Evolutionary conservation across 1,284 basidiomycete species (phyloP), one percentile per base, ranked within the genome.

Genomic region (Austropuccinia psidii): DNA sequence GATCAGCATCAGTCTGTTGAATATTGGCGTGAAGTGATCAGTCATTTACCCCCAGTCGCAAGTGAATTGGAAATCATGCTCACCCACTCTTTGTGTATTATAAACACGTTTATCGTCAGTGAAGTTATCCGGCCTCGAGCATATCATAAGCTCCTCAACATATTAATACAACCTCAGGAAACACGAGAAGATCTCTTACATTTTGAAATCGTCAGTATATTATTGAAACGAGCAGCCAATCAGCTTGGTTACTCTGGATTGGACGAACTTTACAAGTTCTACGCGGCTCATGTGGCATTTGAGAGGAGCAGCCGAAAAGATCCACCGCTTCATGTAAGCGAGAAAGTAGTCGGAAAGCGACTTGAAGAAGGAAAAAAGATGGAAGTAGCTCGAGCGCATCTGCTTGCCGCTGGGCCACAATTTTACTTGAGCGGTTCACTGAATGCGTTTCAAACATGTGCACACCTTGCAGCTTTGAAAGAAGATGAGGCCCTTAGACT

Each of bases 81-180:
- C 43, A 91, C 90, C 9, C 86, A 90, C 49, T 84, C 91, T 24
- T 81, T 97, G 17, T 87, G 86, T 75, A 83, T 93, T 33, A 87
- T 88, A 29, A 97, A 97, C 80, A 86, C 90, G 75, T 89, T 94
- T 83, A 85, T 97, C 37, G 85, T 87, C 21, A 90, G 88, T 78
- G 89, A 91, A 1, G 85, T 86, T 0, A 85, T 90, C 13, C 86
- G 94, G n/a, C 85, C 90, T n/a, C 88, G 87, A 0, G 86, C 92
- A 0, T 91, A 95, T 78, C 93, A 89, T 85, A 88, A 94, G 80
- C 80, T 98, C 43, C 83, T 97, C 73, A 91, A 93, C 79, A 85
- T 87, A 60, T 35, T 73, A 21, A 24, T 13, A 19, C 29, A 54
- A 19, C 76, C 2, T 39, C 77, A 29, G 58, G 72, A 72, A 31